Evolutionary conservation across 2,329 filamentous ascomycete species (phyloP).

Genomic region (Epichloe baconii): DNA sequence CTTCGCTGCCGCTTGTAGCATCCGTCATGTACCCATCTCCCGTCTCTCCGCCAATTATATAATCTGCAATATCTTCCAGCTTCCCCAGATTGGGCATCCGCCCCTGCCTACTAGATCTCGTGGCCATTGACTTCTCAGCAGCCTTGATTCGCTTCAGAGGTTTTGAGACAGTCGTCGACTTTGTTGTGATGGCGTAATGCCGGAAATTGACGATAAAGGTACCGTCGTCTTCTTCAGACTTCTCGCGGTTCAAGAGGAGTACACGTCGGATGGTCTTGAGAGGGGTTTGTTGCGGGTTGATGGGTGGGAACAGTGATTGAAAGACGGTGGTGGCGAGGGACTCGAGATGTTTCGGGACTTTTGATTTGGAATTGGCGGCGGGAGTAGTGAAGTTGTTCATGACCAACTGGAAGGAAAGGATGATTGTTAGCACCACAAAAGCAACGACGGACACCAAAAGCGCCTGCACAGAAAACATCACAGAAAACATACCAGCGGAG

Average conservation of each 20-base stretch:
- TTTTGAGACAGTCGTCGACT: slow-evolving; percentile 71
- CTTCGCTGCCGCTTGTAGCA: slow-evolving; percentile 71
- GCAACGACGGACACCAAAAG: background rate
- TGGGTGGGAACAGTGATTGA: slow-evolving; percentile 89
- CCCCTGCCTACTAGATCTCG: slow-evolving; percentile 50
- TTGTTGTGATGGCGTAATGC: slow-evolving; percentile 92
- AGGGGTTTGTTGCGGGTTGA: slow-evolving; percentile 82
- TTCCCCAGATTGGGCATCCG: slow-evolving; percentile 76
- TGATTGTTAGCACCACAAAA: background rate
- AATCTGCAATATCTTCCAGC: slow-evolving; percentile 87
- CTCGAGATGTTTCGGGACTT: slow-evolving; percentile 89
- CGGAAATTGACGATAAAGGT: slow-evolving; percentile 76
- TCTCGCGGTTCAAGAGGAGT: slow-evolving; percentile 76
- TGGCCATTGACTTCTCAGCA: slow-evolving; percentile 62
- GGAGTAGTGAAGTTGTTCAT: slow-evolving; percentile 93
- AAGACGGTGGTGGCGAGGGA: slow-evolving; percentile 87
- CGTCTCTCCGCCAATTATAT: slow-evolving; percentile 71
- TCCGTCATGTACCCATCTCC: slow-evolving; percentile 76
- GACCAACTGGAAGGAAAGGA: slow-evolving; percentile 47
- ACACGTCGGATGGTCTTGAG: slow-evolving; percentile 87
- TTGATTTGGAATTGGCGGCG: slow-evolving; percentile 43
- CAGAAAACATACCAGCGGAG: slow-evolving; percentile 53
- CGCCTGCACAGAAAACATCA: slow-evolving; percentile 14
- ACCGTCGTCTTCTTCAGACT: slow-evolving; percentile 42
- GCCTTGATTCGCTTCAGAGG: slow-evolving; percentile 72